Percentiles rank a stretch among this genome's conserved stretches.
These are phyloP conservation scores for Sequoia sempervirens DNA, from an alignment of 75 land plant genomes.

Conservation along the genomic window DNA sequence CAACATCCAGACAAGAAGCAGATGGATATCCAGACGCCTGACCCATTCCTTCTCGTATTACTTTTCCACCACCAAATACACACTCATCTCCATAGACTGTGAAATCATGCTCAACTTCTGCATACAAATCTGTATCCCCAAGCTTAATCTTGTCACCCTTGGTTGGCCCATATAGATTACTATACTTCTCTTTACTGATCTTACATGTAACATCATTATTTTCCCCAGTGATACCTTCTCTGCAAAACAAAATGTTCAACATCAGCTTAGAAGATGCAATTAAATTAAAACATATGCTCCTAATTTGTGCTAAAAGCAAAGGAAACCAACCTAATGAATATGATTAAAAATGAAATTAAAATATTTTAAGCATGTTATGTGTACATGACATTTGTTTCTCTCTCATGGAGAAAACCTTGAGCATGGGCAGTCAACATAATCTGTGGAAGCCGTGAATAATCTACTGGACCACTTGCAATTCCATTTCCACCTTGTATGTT, in stretches of 20 bases:
- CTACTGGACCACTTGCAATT: constrained; percentile 74
- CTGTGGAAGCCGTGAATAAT: constrained; percentile 24
- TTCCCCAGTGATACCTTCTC: constrained; percentile 61
- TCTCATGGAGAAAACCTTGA: constrained; percentile 45
- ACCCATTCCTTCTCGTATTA: constrained; percentile 97
- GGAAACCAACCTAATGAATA: background rate
- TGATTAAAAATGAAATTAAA: background rate
- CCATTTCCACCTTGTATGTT: constrained; percentile 86
- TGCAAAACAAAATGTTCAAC: constrained; percentile 19
- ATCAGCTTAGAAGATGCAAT: background rate
- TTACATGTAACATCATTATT: constrained; percentile 23
- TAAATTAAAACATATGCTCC: background rate
- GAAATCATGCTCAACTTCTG: constrained; percentile 82
- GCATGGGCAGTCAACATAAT: constrained; percentile 36
- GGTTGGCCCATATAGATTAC: constrained; percentile 88
- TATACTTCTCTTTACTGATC: constrained; percentile 67
- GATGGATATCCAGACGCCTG: constrained; percentile 67
- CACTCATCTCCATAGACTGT: constrained; percentile 94
- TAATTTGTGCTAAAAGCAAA: background rate
- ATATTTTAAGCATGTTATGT: background rate
- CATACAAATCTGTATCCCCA: constrained; percentile 88
- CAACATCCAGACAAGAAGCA: constrained; percentile 61
- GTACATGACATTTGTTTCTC: constrained; percentile 54
- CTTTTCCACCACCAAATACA: constrained; percentile 98
- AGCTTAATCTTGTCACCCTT: constrained; percentile 90